Evolutionary conservation across 495 filamentous ascomycete species (phyloP), one percentile per base, ranked within the genome.

Genomic region (Chaetomidium leptoderma): DNA sequence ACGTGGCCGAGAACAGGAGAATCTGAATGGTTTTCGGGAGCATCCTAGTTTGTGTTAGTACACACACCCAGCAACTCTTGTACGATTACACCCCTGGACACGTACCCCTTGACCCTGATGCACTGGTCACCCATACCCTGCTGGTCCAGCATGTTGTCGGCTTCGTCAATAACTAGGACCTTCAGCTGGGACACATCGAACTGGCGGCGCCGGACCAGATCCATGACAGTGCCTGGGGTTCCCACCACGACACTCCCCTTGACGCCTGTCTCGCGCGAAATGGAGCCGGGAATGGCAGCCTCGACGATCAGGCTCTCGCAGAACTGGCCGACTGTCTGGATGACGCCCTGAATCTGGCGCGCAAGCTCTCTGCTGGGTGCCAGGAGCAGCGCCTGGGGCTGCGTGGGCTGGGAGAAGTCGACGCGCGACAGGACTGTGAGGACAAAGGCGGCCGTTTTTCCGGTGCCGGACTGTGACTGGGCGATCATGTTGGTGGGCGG

Each of bases 391-490:
- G 91, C 90, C 74, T 99, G 93, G 8, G 93, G 92, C 27, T 78
- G 74, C 16, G 71, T 74, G n/a, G 83, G 76, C 43, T 81, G 78
- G 19, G 64, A 73, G 44, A 91, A 76, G 61, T 97, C 88, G 63
- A 96, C 70, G 47, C 93, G 89, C 53, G 86, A 85, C 19, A 99
- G 81, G 52, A 96, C 88, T 40, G 93, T 97, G 53, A 96, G 82
- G 24, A 91, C 85, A 71, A 97, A 99, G 30, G 95, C 95, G 30
- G 93, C 95, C 10, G 95, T 99, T 76, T 99, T 99, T 57, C 95
- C 95, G 14, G 95, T 99, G 59, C 95, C 95, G 5, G 95, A 98
- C 73, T 99, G 95, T 27, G 93, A 97, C 70, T 99, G 95, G 21
- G 91, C 93, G 58, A 99, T 92, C 78, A 97, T 86, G 72, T 97